A percentile compares a stretch with the other conserved stretches of the same genome.
These are phyloP conservation scores for Penicillium paneum DNA, from an alignment of 2,329 filamentous ascomycete species.

Conservation along the genomic window DNA sequence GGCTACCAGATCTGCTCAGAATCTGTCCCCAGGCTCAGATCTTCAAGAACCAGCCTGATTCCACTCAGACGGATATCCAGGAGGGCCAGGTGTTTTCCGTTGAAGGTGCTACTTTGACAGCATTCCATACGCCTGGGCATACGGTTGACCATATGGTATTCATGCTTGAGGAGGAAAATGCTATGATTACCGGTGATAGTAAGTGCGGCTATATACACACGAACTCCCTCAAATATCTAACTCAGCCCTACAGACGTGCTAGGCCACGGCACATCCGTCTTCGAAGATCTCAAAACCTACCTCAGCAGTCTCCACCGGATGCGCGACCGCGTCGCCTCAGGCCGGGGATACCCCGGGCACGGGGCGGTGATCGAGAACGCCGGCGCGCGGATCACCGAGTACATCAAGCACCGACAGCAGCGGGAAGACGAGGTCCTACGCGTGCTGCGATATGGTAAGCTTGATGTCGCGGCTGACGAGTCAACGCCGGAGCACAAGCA, in stretches of 20 bases:
- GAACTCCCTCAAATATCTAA: neutral
- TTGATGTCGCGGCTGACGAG: slow-evolving; percentile 30
- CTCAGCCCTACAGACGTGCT: slow-evolving; percentile 59
- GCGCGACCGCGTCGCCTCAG: slow-evolving; percentile 53
- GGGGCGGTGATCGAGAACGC: slow-evolving; percentile 75
- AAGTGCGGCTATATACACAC: slow-evolving; percentile 18
- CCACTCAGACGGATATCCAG: slow-evolving; percentile 52
- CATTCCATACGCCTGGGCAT: slow-evolving; percentile 70
- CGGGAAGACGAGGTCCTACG: slow-evolving; percentile 75
- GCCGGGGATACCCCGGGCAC: slow-evolving; percentile 82
- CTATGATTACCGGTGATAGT: slow-evolving; percentile 84
- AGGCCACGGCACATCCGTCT: slow-evolving; percentile 81
- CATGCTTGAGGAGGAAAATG: slow-evolving; percentile 70
- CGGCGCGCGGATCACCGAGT: slow-evolving; percentile 69
- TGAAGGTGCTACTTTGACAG: slow-evolving; percentile 59
- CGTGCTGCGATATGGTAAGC: slow-evolving; percentile 52
- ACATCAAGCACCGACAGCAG: slow-evolving; percentile 75
- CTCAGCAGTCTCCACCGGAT: slow-evolving; percentile 67
- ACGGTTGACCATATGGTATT: slow-evolving; percentile 79
- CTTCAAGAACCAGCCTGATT: slow-evolving; percentile 62
- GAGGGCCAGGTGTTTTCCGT: slow-evolving; percentile 55
- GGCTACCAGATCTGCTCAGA: slow-evolving; percentile 65
- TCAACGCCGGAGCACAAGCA: slow-evolving; percentile 38
- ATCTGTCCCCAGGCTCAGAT: slow-evolving; percentile 62
- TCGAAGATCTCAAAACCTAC: slow-evolving; percentile 71